These are phyloP conservation scores for Volvox africanus DNA, from an alignment of 139 green algal genomes.

Conservation along the genomic window DNA sequence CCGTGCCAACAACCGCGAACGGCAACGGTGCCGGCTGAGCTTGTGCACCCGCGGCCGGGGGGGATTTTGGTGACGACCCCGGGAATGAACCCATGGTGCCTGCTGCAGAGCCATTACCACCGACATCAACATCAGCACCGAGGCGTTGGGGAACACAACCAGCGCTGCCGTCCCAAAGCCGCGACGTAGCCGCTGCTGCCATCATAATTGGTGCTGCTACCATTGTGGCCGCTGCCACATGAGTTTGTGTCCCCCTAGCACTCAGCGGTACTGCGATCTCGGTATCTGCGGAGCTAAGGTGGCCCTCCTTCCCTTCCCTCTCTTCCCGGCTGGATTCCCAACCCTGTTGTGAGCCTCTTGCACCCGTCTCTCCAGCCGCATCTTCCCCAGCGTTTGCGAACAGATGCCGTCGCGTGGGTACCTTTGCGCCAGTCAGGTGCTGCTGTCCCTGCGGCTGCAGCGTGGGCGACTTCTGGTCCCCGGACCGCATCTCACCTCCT, in stretches of 20 bases:
- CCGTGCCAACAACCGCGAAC: too few species aligned
- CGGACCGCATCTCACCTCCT: too few species aligned
- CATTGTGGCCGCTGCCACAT: neutral
- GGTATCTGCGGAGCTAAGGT: neutral
- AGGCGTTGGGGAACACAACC: too few species aligned
- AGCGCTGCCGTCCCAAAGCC: too few species aligned
- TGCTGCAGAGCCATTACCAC: too few species aligned
- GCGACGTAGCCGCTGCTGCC: neutral
- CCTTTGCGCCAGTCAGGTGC: neutral
- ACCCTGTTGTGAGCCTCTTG: too few species aligned
- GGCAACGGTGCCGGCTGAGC: too few species aligned
- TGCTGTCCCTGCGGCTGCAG: neutral
- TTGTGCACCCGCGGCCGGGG: too few species aligned
- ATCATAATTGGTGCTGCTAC: neutral
- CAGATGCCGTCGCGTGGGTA: neutral
- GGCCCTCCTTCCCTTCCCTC: neutral
- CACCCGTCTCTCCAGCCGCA: neutral
- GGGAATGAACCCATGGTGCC: too few species aligned
- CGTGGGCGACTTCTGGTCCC: neutral
- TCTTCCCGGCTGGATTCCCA: neutral
- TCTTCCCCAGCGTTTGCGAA: neutral
- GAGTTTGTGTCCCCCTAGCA: neutral
- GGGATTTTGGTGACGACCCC: too few species aligned
- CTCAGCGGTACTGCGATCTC: neutral
- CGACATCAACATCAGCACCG: too few species aligned